Base-by-base conservation (phyloP, 2,329 filamentous ascomycete species). In the Rhinocladiella similis region DNA sequence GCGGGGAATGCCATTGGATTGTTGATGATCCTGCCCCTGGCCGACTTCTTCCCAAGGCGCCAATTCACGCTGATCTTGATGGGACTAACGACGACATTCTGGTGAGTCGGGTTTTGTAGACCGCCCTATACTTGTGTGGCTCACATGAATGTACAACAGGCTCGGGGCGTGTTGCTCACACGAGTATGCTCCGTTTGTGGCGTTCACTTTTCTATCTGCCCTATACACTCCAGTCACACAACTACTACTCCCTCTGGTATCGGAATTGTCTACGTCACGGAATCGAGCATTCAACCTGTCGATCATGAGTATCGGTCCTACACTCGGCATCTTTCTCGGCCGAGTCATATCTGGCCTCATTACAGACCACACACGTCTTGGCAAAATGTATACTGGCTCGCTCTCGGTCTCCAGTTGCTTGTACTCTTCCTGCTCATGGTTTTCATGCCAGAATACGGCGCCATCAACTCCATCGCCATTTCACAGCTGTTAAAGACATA, bases 371-470 rank as follows among this genome's bases (percentile, higher is more conserved):
- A 85, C 84, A 0, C n/a, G n/a, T 78, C 80, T 59, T 93, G 90
- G 90, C 80, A 89, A 20, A 83, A 82, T 54, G 84, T 93, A 4
- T 93, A 91, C 74, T 93, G 88, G 88, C 76, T 92, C 57, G 81
- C 87, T 0, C 81, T 91, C 5, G 89, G 79, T 0, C 75, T 89
- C 0, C 89, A 93, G 71, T 85, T 83, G 63, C 66, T 83, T 6
- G 85, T 92, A 56, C 80, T 86, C 53, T 61, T 75, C 5, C 71
- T 86, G 0, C 80, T 92, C 5, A 91, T 82, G 75, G 67, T 84
- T 47, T 89, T 85, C 70, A 87, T 93, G 85, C 89, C 89, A 0
- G 88, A 91, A 68, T 93, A 93, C 63, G 89, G 89, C 0, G 79
- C 82, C 2, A 87, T 87, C 5, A 91, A 91, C 66, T 83, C 83